phyloP scores from a whole-genome alignment of 139 green algal genomes.

The Deuterostichococcus epilithicus region DNA sequence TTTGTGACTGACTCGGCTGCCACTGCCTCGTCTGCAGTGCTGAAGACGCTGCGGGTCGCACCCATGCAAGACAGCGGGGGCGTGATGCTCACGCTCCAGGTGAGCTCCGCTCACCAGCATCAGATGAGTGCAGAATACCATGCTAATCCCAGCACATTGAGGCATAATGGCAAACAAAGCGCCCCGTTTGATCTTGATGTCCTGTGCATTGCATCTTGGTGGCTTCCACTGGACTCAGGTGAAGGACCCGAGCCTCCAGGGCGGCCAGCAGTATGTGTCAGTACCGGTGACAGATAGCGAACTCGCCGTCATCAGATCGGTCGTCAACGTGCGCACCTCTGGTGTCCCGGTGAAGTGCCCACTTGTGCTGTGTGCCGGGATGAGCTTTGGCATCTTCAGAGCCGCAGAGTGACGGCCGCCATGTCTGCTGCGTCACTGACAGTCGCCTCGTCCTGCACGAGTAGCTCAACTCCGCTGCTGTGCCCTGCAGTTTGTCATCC shows the following conservation, averaged over 20 bases:
- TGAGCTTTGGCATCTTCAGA: no score
- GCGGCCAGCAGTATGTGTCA: neutral
- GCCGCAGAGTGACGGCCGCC: neutral
- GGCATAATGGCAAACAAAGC: no score
- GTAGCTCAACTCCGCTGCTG: no score
- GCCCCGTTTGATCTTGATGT: no score
- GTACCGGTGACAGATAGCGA: neutral
- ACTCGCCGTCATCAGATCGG: neutral
- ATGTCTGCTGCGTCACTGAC: neutral
- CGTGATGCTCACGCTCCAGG: neutral
- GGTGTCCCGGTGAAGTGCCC: no score
- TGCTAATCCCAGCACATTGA: no score
- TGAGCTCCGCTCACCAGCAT: no score
- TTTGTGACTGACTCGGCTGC: neutral
- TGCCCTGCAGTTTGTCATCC: slow-evolving; percentile 5
- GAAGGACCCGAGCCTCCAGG: neutral
- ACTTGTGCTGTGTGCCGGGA: no score
- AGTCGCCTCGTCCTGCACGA: neutral
- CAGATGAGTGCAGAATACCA: no score
- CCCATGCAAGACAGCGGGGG: neutral
- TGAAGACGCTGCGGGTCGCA: neutral
- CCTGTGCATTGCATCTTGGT: no score
- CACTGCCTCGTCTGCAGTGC: neutral
- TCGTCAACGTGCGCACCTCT: neutral
- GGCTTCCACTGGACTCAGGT: neutral